Conservation (phyloP, 1,139 yeast genomes). For the Hansenula lynferdii region DNA sequence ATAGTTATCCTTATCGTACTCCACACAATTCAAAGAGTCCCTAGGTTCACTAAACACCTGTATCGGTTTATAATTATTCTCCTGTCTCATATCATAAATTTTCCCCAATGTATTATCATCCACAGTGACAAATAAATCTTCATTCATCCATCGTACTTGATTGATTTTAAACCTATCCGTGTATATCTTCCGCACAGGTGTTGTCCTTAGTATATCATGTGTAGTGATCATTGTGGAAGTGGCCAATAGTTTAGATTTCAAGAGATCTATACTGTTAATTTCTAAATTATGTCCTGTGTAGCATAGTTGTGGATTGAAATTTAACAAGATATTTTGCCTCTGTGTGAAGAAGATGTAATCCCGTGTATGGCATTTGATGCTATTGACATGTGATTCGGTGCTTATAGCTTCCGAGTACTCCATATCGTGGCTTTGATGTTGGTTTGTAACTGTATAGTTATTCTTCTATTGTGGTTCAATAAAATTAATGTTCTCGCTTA, state of each 20-base stretch:
- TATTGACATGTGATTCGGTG: no score
- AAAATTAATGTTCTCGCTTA: neutral
- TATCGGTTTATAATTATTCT: constrained; percentile 12
- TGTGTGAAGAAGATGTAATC: neutral
- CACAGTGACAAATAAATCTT: constrained; percentile 13
- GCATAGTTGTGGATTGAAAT: neutral
- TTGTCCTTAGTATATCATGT: constrained; percentile 8
- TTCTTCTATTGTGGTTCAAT: no score
- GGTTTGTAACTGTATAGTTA: no score
- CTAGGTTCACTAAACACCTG: constrained; percentile 14
- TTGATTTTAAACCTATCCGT: constrained; percentile 9
- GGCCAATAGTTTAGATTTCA: constrained; percentile 1
- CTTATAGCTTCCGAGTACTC: no score
- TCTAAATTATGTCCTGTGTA: constrained; percentile 1
- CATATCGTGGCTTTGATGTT: no score
- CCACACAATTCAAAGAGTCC: constrained; percentile 14
- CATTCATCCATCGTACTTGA: constrained; percentile 8
- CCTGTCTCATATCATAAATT: constrained; percentile 18
- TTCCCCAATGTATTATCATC: constrained; percentile 16
- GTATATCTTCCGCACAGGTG: constrained; percentile 8
- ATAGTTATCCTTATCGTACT: neutral
- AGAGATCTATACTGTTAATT: constrained; percentile 7
- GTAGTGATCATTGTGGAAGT: constrained; percentile 12
- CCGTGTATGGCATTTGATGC: neutral
- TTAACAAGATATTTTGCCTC: constrained; percentile 1